Evolutionary conservation across 192 early-diverging fungal genomes (phyloP).

Genomic region (Thamnidium elegans): DNA sequence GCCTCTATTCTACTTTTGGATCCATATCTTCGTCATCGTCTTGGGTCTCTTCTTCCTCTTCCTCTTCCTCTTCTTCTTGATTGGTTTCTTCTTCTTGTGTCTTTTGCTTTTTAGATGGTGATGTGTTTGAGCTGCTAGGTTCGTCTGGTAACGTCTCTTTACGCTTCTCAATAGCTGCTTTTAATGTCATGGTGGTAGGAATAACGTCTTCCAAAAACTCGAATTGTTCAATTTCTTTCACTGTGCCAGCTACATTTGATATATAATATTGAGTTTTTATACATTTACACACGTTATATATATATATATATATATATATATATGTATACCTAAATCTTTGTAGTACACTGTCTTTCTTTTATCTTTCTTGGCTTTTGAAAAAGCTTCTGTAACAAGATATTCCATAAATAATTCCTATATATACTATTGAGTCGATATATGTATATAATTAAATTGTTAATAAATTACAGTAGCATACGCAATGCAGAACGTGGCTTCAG

Average conservation of each 20-base stretch:
- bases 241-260: slow-evolving; percentile 22
- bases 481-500: slow-evolving; percentile 66
- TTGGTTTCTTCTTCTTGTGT: background rate
- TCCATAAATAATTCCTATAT: slow-evolving; percentile 67
- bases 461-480: slow-evolving; percentile 57
- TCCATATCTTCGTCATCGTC: slow-evolving; percentile 13
- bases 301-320: background rate
- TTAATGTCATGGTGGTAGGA: slow-evolving; percentile 45
- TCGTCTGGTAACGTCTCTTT: slow-evolving; percentile 36
- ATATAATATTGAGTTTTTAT: background rate
- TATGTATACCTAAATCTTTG: slow-evolving; percentile 60
- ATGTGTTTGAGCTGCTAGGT: slow-evolving; percentile 12
- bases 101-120: slow-evolving; percentile 8
- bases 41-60: background rate
- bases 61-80: slow-evolving; percentile 3
- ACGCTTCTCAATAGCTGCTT: slow-evolving; percentile 40
- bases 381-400: slow-evolving; percentile 60
- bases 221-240: slow-evolving; percentile 35
- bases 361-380: slow-evolving; percentile 56
- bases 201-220: slow-evolving; percentile 45
- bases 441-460: background rate
- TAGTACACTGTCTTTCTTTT: slow-evolving; percentile 74
- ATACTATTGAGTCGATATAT: background rate
- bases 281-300: background rate
- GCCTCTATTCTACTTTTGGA: background rate